Percentiles rank a stretch among this genome's conserved stretches.
phyloP scores from a whole-genome alignment of 306 rosid species.

The Cucurbita pepo region DNA sequence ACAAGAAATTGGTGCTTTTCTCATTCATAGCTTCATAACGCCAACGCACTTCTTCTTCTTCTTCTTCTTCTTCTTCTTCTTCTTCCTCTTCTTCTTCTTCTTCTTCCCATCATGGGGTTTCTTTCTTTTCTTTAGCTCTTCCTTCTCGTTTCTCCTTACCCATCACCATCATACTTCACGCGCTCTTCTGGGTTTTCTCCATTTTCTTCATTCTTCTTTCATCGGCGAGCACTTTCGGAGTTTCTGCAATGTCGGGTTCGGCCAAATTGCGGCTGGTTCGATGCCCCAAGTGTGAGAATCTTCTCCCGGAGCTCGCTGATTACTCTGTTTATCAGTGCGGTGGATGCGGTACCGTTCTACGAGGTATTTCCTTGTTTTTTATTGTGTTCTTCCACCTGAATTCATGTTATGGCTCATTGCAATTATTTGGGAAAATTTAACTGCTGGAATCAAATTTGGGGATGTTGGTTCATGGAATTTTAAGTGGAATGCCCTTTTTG shows the following conservation, averaged over 20 bases:
- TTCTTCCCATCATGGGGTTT: neutral
- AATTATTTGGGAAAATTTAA: neutral
- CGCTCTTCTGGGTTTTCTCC: neutral
- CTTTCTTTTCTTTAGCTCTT: constrained; percentile 3
- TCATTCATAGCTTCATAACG: neutral
- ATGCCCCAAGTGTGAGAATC: constrained; percentile 93
- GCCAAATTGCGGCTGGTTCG: constrained; percentile 50
- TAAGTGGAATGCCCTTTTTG: neutral
- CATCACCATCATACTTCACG: constrained; percentile 7
- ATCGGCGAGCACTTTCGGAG: neutral
- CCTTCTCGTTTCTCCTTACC: constrained; percentile 10
- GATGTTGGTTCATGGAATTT: neutral
- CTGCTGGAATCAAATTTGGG: neutral
- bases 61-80: neutral
- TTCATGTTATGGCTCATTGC: neutral
- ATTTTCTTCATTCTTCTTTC: constrained; percentile 8
- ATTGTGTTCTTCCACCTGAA: neutral
- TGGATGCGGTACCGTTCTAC: constrained; percentile 80
- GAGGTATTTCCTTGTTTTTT: constrained; percentile 32
- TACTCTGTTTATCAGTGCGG: constrained; percentile 87
- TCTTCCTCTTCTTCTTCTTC: neutral
- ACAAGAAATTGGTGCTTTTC: neutral
- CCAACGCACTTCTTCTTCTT: neutral
- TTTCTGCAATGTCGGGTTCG: constrained; percentile 48
- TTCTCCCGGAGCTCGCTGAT: constrained; percentile 78